Evolutionary conservation across 2,329 filamentous ascomycete genomes (phyloP).

Genomic region (Alternaria panax): DNA sequence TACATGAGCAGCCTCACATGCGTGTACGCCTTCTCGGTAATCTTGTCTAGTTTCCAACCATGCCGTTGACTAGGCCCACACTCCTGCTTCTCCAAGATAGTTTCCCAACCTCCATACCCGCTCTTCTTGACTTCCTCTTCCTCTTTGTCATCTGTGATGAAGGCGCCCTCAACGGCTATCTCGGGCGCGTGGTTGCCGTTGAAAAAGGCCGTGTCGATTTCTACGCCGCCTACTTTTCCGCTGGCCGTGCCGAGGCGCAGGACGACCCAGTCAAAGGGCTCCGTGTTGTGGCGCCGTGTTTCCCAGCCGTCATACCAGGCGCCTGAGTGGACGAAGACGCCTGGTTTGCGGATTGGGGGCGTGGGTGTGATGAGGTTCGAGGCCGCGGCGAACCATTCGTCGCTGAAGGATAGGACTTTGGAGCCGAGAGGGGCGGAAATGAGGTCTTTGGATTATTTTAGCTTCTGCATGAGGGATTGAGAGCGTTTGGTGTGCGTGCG

Average conservation of each 20-base stretch:
- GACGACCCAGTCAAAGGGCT: conserved; percentile 66
- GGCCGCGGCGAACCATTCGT: conserved; percentile 69
- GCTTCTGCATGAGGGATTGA: neutral
- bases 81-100: conserved; percentile 72
- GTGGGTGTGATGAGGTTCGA: conserved; percentile 66
- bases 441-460: conserved; percentile 51
- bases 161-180: conserved; percentile 79
- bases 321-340: conserved; percentile 66
- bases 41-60: conserved; percentile 69
- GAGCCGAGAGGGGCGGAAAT: conserved; percentile 61
- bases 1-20: conserved; percentile 86
- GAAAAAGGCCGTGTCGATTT: conserved; percentile 82
- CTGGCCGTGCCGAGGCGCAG: conserved; percentile 68
- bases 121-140: conserved; percentile 66
- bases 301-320: conserved; percentile 73
- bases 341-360: conserved; percentile 63
- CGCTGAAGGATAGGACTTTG: conserved; percentile 63
- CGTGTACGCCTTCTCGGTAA: conserved; percentile 72
- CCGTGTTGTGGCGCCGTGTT: conserved; percentile 66
- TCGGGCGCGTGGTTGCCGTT: conserved; percentile 82
- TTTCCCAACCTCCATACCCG: conserved; percentile 66
- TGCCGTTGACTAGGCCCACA: conserved; percentile 78
- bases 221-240: conserved; percentile 75
- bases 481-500: too few species aligned
- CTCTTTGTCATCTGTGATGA: conserved; percentile 60